Base-by-base conservation (phyloP, 176 grass and related monocot species). In the Cenchrus purpureus region DNA sequence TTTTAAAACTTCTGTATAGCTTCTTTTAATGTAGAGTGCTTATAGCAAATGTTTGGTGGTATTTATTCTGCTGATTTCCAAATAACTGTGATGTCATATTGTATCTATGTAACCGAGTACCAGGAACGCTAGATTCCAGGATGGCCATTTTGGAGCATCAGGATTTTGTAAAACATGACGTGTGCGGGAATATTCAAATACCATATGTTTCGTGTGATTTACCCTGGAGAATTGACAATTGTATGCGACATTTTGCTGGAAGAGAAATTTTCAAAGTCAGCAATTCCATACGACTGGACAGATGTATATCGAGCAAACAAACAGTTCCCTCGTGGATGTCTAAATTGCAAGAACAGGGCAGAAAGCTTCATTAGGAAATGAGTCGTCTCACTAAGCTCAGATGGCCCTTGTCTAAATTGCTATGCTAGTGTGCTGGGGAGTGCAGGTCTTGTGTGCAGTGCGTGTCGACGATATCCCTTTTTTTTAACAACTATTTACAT, bases 1-100 rank as follows among this genome's bases (percentile, higher is more conserved):
- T 34, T 34, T 34, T 25, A 16, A 15, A 89, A 83, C 84, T 22
- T 54, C 7, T 90, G 80, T 83, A 83, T 60, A 87, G 84, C 52
- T 83, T 74, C 15, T 74, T 28, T 16, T 19, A 57, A 77, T 72
- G 84, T 90, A 83, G 84, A 79, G 73, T 76, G 57, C 17, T 78
- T 87, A 73, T 82, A 86, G 34, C 50, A 20, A 31, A 60, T 53
- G 20, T 22, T 60, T 62, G 58, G 68, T 76, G 70, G 51, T 83
- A 68, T 83, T 61, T 83, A 64, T 44, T 25, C 3, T 73, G 54
- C 8, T 79, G 51, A 1, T 83, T 61, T 79, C 28, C 32, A 28
- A 60, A 74, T 74, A 66, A 52, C 60, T 45, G 68, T 49, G 79
- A 54, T 74, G 34, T 34, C 34, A 3, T 34, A 34, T 34, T 34